Conservation (phyloP, 164 flowering plant species). For the Macadamia tetraphylla region DNA sequence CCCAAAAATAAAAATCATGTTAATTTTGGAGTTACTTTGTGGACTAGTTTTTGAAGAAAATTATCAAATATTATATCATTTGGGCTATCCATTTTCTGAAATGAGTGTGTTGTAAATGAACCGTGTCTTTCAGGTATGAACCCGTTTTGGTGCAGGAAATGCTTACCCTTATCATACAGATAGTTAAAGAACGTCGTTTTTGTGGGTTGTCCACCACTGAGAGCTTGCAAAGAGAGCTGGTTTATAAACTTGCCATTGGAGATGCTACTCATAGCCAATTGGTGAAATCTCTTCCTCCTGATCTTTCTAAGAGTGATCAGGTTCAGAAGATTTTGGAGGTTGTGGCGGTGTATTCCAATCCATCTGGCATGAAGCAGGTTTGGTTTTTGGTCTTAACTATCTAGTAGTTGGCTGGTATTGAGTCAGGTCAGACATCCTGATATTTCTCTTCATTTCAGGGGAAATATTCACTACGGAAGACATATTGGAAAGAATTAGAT, state of each 20-base stretch:
- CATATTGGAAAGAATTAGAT: constrained; percentile 86
- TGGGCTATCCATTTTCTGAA: too few relatives aligned
- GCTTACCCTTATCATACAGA: constrained; percentile 85
- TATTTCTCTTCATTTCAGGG: constrained; percentile 49
- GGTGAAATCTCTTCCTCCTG: constrained; percentile 78
- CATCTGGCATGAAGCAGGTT: constrained; percentile 96
- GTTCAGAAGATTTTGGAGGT: constrained; percentile 65
- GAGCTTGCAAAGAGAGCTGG: constrained; percentile 74
- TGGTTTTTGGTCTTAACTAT: constrained; percentile 6
- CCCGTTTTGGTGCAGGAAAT: constrained; percentile 76
- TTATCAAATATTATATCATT: too few relatives aligned
- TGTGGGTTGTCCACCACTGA: constrained; percentile 74
- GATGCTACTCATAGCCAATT: constrained; percentile 93
- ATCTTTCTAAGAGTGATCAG: constrained; percentile 59
- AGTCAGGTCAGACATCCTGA: neutral
- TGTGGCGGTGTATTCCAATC: constrained; percentile 71
- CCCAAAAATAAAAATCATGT: too few relatives aligned
- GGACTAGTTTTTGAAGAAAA: too few relatives aligned
- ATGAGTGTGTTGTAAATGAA: too few relatives aligned
- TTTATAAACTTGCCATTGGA: constrained; percentile 69
- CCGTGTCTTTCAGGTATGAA: constrained; percentile 60
- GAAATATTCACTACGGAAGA: constrained; percentile 65
- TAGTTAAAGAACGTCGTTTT: constrained; percentile 79
- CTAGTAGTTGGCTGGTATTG: neutral
- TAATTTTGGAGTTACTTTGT: too few relatives aligned